Base-by-base conservation (phyloP, 2,329 filamentous ascomycete genomes). In the Pseudocercospora crystallina region DNA sequence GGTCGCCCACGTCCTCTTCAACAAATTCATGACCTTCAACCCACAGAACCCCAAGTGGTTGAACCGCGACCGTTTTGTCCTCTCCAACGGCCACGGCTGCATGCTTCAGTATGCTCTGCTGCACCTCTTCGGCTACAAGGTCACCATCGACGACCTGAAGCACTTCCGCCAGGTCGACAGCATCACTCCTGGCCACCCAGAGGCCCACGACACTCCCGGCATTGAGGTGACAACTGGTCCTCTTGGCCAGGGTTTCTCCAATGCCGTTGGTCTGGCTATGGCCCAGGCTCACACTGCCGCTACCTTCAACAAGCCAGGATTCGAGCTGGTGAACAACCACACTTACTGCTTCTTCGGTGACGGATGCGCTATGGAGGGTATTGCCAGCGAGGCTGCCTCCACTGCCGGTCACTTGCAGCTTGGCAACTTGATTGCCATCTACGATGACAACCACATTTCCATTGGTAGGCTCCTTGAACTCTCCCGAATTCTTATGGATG, bases 1-100 rank as follows among this genome's bases (percentile, higher is more conserved):
- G 58, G 85, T 91, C 69, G 86, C 94, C 74, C 94, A 97, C 82
- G 90, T 97, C 69, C 84, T 99, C 61, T 99, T 89, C 80, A 95
- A 96, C 84, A 95, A 94, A 76, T 95, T 96, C 82, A 90, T 99
- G 90, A 95, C 79, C 74, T 99, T 96, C 84, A 99, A 97, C 86
- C 94, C 94, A 68, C 95, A 96, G 86, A 96, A 96, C 84, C 89
- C 94, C 66, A 81, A 90, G 61, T 99, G 91, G 91, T 69, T 94
- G 67, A 97, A 97, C 84, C 87, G 94, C 70, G 94, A 99, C 78
- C 88, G 94, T 74, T 99, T 99, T 71, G 90, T 99, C 58, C 90
- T 99, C 73, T 99, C 94, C 57, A 99, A 99, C 81, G 94, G 94
- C 65, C 94, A 99, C 79, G 94, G 87, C 66, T 99, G 94, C 84